phyloP scores from a whole-genome alignment of 2,329 filamentous ascomycete species.

The Phaeoacremonium minimum region DNA sequence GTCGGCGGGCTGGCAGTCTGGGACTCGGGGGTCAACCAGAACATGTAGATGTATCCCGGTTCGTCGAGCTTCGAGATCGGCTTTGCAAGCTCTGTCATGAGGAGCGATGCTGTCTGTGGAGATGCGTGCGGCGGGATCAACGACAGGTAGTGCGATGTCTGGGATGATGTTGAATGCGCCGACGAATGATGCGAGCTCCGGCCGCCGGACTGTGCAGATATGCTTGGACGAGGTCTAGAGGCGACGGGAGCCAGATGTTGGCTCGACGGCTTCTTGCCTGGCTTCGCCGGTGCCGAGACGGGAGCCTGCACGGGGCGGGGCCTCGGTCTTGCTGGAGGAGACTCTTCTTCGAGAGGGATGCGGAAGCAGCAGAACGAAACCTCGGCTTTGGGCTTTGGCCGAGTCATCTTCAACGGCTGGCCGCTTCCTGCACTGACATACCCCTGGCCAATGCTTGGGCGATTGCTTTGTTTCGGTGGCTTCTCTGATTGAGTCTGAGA shows the following conservation, averaged over 20 bases:
- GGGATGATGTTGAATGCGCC: constrained; percentile 20
- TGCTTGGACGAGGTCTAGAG: constrained; percentile 15
- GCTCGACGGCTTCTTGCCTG: constrained; percentile 19
- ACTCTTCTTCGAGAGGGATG: constrained; percentile 38
- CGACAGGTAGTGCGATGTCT: constrained; percentile 48
- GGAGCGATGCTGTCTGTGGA: constrained; percentile 62
- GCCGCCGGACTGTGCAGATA: constrained; percentile 14
- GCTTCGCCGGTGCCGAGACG: constrained; percentile 4
- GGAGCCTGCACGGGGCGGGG: constrained; percentile 38
- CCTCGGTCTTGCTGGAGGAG: constrained; percentile 36
- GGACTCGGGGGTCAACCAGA: constrained; percentile 79
- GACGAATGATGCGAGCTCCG: constrained; percentile 13
- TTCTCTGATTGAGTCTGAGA: constrained; percentile 34
- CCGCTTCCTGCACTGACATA: constrained; percentile 11
- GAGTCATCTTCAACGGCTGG: constrained; percentile 19
- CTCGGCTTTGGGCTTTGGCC: constrained; percentile 23
- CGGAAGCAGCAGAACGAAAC: constrained; percentile 47
- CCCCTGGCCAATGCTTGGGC: constrained; percentile 18
- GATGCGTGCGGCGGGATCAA: constrained; percentile 67
- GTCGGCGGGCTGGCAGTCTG: constrained; percentile 48
- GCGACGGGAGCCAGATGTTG: constrained; percentile 20
- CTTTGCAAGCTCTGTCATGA: constrained; percentile 74
- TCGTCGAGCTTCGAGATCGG: constrained; percentile 72
- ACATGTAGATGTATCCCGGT: constrained; percentile 95
- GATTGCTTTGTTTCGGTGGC: constrained; percentile 16